Evolutionary conservation across 2,329 filamentous ascomycete genomes (phyloP), one percentile per base, ranked within the genome.

Genomic region (Didymellaceae sp.): DNA sequence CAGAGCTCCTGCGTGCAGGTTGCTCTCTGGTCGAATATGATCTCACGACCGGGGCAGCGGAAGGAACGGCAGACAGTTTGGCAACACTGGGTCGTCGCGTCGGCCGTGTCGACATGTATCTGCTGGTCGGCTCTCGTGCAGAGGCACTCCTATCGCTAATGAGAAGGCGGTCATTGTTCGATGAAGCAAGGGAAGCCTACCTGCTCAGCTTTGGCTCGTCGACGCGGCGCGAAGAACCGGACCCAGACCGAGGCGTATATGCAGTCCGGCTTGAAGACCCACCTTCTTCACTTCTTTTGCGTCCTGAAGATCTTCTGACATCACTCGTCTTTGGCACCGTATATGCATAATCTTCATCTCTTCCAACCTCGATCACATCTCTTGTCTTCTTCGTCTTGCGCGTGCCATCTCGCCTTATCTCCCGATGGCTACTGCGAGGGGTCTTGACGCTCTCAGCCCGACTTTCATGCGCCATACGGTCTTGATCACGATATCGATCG

Each of bases 201-300:
- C 68, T 68, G 60, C 63, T 65, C 46, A 69, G 22, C 35, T 63
- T 68, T 21, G 68, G 59, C n/a, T 52, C 54, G 13, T 72, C 67
- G 20, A 60, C 60, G 43, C 61, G 64, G 21, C 65, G 66, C 8
- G 66, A 49, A 25, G 69, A 70, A 28, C 62, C 52, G 17, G 67
- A 66, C 13, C 65, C 60, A 28, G 68, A 73, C 32, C 67, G 60
- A 14, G 69, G 67, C 32, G 70, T 70, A 44, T 68, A 62, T 31
- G 56, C 60, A 20, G 68, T 69, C 46, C 68, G 59, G 49, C 62
- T 70, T n/a, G 69, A 71, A 21, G 67, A 71, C 8, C 61, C 63
- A 38, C 67, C 67, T 51, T 67, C 68, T 14, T 72, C 68, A 41
- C 69, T 72, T 33, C 67, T 55, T 43, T 62, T 66, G 16, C 58